Evolutionary conservation across 2,329 filamentous ascomycete genomes (phyloP), one percentile per base, ranked within the genome.

Genomic region (Trichoderma asperellum): DNA sequence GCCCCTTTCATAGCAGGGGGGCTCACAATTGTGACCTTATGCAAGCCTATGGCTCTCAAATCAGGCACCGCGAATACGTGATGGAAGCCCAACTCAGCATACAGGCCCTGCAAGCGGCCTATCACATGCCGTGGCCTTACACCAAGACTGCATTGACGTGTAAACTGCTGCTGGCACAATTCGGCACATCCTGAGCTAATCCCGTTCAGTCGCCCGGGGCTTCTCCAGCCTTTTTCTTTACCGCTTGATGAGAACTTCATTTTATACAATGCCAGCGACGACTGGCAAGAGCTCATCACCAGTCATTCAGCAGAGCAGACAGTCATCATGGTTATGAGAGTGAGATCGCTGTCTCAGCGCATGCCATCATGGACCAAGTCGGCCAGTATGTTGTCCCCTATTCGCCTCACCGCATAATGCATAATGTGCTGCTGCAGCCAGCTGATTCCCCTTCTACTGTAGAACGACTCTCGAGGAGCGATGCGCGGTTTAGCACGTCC

Each of bases 121-220:
- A 67, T 67, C 64, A 67, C 37, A 56, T 67, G 40, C 18, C 64
- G 64, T 34, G 29, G 64, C 40, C 64, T 67, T 37, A 59, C 55
- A 59, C 64, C 64, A 67, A 43, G 55, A 37, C 34, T 67, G 64
- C 64, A 67, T 67, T 67, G 64, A 67, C 64, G 64, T 67, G 64
- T 59, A 59, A 57, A 67, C 27, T 34, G 61, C 27, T 52, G 64
- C 40, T 58, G 55, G 64, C 64, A 67, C 40, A 67, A 67, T 57
- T 67, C 24, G 64, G 61, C 49, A 56, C 43, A 67, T 67, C 53
- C 64, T 57, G 55, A 56, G 55, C 64, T 67, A 67, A 59, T 58
- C 64, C 55, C 14, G 37, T 67, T 67, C 64, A 59, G 64, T 67
- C 14, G 16, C 6, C 29, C 29, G 18, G 18, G 37, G 29, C 29